Base-by-base conservation (phyloP, 202 grass and related monocot species). In the Cymbopogon flexuosus region DNA sequence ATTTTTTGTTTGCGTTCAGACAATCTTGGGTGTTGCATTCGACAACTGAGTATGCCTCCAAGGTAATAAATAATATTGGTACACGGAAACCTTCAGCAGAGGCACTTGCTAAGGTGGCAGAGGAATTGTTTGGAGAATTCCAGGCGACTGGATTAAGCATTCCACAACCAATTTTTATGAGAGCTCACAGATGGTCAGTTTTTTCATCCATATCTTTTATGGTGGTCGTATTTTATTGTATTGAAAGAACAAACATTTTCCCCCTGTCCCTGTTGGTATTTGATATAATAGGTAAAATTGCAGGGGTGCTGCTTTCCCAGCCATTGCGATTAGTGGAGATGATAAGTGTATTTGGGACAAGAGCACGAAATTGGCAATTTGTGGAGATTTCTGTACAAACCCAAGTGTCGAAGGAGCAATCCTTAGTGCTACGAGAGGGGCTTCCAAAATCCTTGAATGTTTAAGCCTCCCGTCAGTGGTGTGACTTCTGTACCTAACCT, bases 101-200 rank as follows among this genome's bases (percentile, higher is more conserved):
- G 70, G 83, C 89, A 58, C 83, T 97, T 71, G 57, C 81, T 70
- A 94, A 94, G 72, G 89, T 94, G 31, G 95, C 86, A 33, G 90
- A 94, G 41, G 92, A 97, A 47, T 81, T 97, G 80, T 82, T 93
- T 51, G 81, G 78, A 68, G 92, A 97, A 88, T 97, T 97, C 75
- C 83, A 93, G 75, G 76, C 72, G 54, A 86, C 90, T 66, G 90
- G 88, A 66, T 85, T 88, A 70, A 81, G 78, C 79, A 87, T 91
- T 85, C 82, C 95, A 73, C 90, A 70, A 3, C 95, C 92, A 80
- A 70, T 91, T 57, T 97, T 94, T 85, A 87, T 97, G 88, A 94
- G 88, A 85, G 92, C 90, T 76, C 95, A 93, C 66, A 91, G 95
- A 97, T 97, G 95, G 94, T 94, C 65, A 56, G 90, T 92, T 80